Base-by-base conservation (phyloP, 2,329 filamentous ascomycete species). In the Diaporthe aspalathi region DNA sequence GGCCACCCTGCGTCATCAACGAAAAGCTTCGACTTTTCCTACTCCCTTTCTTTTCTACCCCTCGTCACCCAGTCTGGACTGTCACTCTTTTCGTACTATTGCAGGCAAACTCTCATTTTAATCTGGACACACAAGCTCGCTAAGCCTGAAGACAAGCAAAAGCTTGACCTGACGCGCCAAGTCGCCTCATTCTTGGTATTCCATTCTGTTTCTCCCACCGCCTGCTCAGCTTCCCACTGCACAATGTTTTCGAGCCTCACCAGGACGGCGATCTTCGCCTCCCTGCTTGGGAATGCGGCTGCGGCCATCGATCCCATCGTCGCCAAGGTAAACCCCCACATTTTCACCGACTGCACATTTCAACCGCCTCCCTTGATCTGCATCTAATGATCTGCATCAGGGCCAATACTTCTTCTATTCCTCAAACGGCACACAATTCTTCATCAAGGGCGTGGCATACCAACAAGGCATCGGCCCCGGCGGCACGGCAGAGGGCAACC, bases 401-500 rank as follows among this genome's bases (percentile, higher is more conserved):
- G 71, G 71, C 27, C 71, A 73, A 60, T 67, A 71, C n/a, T 95
- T 98, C 88, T 98, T 97, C 88, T 95, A 93, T 86, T 88, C 93
- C 80, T 75, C 85, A 82, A 93, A 91, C 76, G 86, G 86, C 74
- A 88, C 86, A 24, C 85, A 88, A 77, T 88, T 88, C 84, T 97
- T 91, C 87, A 94, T 98, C 82, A 94, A 92, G 83, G 96, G 96
- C 84, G 87, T 99, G 76, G 96, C 96, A 76, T 99, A 99, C 85
- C 96, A 99, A 86, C 90, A 95, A 85, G 93, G 95, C 77, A 86
- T 86, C 75, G 86, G 85, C 74, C 54, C 69, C 9, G 67, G 63
- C 35, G 66, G 69, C 45, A 63, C 70, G 3, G 85, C 88, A 66
- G 87, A 86, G 67, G 88, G 90, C 73, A 27, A 20, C 70, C 85